Conservation (phyloP, 2,329 filamentous ascomycete genomes). For the Leptoxyphium fumago region DNA sequence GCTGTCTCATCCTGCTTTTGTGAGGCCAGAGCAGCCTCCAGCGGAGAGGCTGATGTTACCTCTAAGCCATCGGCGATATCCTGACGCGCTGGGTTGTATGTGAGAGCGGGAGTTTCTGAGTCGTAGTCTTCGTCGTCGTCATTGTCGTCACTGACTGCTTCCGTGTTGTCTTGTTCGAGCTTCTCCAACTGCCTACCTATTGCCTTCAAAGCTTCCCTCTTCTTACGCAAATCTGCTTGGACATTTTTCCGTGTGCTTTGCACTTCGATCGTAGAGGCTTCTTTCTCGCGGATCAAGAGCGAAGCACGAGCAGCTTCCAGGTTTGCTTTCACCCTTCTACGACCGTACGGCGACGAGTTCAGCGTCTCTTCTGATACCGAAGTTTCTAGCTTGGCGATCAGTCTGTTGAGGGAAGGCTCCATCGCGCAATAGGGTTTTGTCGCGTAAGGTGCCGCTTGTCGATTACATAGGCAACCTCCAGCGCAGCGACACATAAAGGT, state of each 20-base stretch:
- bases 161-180: not conserved
- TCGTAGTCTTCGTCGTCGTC: constrained; percentile 23
- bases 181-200: constrained; percentile 44
- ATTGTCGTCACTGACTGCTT: constrained; percentile 17
- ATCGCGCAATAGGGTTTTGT: not conserved
- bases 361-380: not conserved
- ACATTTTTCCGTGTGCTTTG: constrained; percentile 43
- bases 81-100: constrained; percentile 17
- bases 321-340: constrained; percentile 47
- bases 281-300: constrained; percentile 57
- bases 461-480: too few species aligned
- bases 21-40: constrained; percentile 9
- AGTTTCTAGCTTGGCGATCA: not conserved
- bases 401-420: not conserved
- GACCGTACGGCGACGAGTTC: constrained; percentile 45
- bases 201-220: constrained; percentile 51
- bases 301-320: constrained; percentile 55
- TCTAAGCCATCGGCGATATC: constrained; percentile 5
- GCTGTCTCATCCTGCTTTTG: constrained; percentile 1
- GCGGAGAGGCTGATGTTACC: constrained; percentile 13
- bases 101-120: constrained; percentile 24
- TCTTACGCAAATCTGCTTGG: constrained; percentile 48
- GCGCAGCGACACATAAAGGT: too few species aligned
- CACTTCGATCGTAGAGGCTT: constrained; percentile 44
- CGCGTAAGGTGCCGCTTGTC: too few species aligned